Evolutionary conservation across 352 stramenopile species (phyloP).

Genomic region (Phytophthora nicotianae): DNA sequence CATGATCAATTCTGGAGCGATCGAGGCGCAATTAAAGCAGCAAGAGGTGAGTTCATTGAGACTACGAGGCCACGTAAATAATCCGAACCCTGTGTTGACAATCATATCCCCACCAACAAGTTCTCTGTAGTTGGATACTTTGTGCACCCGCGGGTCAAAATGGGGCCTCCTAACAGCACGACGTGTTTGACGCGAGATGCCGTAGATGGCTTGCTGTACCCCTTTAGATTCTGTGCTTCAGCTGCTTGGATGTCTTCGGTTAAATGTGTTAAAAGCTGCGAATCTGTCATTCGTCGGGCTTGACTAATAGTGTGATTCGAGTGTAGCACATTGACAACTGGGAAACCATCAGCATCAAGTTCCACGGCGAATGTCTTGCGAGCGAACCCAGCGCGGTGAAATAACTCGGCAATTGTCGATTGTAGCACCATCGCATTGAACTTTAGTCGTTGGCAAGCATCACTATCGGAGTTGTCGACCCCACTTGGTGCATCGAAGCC

Average conservation of each 20-base stretch:
- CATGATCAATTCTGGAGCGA: background rate
- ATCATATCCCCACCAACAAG: background rate
- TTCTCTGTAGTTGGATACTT: background rate
- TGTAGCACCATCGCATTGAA: background rate
- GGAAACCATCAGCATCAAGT: background rate
- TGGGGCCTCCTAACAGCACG: background rate
- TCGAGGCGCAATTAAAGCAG: background rate
- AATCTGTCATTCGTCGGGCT: background rate
- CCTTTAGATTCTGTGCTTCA: background rate
- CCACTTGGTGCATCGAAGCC: background rate
- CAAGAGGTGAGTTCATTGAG: background rate
- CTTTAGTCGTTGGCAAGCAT: background rate
- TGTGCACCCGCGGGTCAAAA: background rate
- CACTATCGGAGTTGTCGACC: background rate
- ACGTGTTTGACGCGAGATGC: background rate
- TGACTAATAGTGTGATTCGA: background rate
- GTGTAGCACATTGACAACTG: background rate
- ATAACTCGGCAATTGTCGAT: background rate
- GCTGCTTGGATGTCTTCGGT: background rate
- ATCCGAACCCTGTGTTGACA: background rate
- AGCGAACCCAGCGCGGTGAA: background rate
- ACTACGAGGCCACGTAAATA: background rate
- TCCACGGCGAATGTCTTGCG: background rate
- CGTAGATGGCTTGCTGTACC: background rate
- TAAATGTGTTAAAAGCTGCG: background rate